These are phyloP conservation scores for Arxiozyma slooffiae DNA, from an alignment of 1,139 yeast species.

Conservation along the genomic window DNA sequence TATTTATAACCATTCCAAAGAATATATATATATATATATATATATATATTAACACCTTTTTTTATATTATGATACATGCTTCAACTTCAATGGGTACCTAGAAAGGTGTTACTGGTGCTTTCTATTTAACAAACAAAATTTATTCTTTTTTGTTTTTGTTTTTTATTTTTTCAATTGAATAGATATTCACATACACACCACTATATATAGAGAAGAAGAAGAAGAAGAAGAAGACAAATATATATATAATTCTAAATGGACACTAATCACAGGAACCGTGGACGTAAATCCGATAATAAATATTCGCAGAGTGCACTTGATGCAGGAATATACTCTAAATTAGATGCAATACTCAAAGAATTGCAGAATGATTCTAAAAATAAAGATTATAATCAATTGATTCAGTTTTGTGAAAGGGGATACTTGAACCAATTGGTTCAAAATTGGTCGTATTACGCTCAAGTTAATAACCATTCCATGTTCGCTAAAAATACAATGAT, in stretches of 20 bases:
- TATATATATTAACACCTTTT: too few species aligned
- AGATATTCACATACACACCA: too few species aligned
- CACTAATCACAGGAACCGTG: background rate
- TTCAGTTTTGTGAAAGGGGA: slow-evolving; percentile 31
- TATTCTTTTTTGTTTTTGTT: too few species aligned
- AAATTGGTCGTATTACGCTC: slow-evolving; percentile 55
- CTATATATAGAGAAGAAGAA: too few species aligned
- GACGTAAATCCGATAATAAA: slow-evolving; percentile 1
- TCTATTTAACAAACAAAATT: too few species aligned
- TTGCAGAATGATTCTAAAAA: slow-evolving; percentile 5
- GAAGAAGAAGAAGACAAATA: too few species aligned
- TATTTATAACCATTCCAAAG: too few species aligned
- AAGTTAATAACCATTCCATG: slow-evolving; percentile 49
- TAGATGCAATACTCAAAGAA: slow-evolving; percentile 10
- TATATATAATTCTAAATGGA: background rate
- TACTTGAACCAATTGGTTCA: slow-evolving; percentile 36
- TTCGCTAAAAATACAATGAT: slow-evolving; percentile 37
- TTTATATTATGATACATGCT: too few species aligned
- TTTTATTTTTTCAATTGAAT: too few species aligned
- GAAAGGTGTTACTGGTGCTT: too few species aligned
- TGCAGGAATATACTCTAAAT: slow-evolving; percentile 1
- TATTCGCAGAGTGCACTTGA: slow-evolving; percentile 2
- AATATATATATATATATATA: too few species aligned
- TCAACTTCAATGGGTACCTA: too few species aligned
- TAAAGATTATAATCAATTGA: slow-evolving; percentile 23